Evolutionary conservation across 2,329 filamentous ascomycete genomes (phyloP), one percentile per base, ranked within the genome.

Genomic region (Periconia digitata): DNA sequence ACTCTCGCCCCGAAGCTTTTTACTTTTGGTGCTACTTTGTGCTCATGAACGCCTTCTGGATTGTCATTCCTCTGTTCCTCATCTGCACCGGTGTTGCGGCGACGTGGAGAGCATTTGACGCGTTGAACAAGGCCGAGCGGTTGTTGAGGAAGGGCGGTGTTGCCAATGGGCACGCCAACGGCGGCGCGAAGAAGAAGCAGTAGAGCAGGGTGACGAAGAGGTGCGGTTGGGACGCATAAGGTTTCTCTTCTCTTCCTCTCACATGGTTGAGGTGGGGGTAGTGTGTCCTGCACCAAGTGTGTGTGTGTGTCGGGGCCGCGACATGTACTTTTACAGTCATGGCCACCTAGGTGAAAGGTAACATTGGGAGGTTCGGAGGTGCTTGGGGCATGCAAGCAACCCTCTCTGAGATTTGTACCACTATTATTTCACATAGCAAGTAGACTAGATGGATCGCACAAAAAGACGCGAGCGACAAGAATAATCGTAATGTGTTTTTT

Each of bases 11-110:
- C 0, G 84, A 86, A 66, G 72, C 76, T 4, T 81, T 80, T 54
- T 86, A 86, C 67, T 86, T 83, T 66, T 86, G 83, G 82, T 74
- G 79, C 35, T 86, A 86, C 67, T 86, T 83, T 64, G 78, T 86
- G 47, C 69, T 82, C 24, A 84, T 85, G 82, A 86, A 86, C 60
- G 77, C 78, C 43, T 81, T 85, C 64, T 86, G 84, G 84, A 84
- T 86, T 46, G 72, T 84, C 24, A 79, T 86, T 44, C 84, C 84
- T 3, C 54, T 62, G 27, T 66, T 57, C 47, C 53, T 72, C 45
- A 60, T 73, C 49, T 63, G 52, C 51, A 62, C 64, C 46, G 70
- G 69, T 47, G 63, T 72, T 12, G 51, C 53, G 40, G 66, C 65
- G 6, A 64, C 54, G 20, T 60, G 59, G 44, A 60, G 63, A 43